A percentile compares a stretch with the other conserved stretches of the same genome.
These are phyloP conservation scores for Phytophthora tubulina DNA, from an alignment of 352 stramenopile species.

Conservation along the genomic window DNA sequence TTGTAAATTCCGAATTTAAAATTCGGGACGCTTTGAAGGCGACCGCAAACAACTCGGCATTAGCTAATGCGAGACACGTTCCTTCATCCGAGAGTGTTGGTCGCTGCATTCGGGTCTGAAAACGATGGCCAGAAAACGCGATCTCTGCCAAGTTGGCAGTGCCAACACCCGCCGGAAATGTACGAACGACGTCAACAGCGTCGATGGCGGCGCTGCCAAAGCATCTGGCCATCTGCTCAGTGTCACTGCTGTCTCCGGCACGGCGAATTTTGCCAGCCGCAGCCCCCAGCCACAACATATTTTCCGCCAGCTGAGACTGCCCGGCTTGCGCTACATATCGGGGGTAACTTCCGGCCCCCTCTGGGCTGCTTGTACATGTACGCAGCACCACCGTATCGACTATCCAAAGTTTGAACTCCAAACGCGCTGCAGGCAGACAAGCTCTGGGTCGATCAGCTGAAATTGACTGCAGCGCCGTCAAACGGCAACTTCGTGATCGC, in stretches of 20 bases:
- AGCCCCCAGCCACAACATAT: conserved; percentile 19
- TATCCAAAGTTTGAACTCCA: not conserved
- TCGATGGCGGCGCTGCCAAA: not conserved
- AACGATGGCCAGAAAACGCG: not conserved
- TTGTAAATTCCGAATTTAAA: not conserved
- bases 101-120: conserved; percentile 16
- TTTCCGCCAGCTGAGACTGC: conserved; percentile 16
- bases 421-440: not conserved
- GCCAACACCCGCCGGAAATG: conserved; percentile 5
- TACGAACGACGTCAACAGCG: not conserved
- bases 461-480: too few species aligned
- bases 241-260: conserved; percentile 5
- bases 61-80: conserved; percentile 27
- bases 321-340: not conserved
- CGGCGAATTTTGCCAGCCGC: conserved; percentile 15
- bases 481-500: not conserved
- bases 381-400: not conserved
- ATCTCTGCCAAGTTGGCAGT: not conserved
- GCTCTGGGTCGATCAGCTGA: too few species aligned
- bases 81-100: conserved; percentile 19
- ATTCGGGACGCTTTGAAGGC: not conserved
- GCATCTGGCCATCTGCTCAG: not conserved
- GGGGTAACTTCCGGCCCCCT: not conserved
- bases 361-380: not conserved
- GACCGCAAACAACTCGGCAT: conserved; percentile 4